phyloP scores from a whole-genome alignment of 1,284 basidiomycete species.

The Rhodofomes roseus region DNA sequence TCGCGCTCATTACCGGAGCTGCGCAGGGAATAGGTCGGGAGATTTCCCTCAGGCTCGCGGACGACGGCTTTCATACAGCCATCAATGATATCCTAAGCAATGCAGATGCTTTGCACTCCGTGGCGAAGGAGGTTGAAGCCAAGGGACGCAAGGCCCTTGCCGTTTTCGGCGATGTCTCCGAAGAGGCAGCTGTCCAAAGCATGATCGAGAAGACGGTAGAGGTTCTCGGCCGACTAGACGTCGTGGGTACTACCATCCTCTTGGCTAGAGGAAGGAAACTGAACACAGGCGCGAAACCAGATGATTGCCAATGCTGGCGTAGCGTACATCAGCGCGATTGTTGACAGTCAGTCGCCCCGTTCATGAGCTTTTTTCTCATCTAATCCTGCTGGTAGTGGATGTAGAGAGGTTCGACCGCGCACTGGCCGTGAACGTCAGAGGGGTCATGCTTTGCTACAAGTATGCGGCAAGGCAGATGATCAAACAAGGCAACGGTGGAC shows the following conservation, averaged over 20 bases:
- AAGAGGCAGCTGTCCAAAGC: constrained; percentile 31
- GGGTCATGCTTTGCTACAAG: constrained; percentile 26
- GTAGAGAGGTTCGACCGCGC: constrained; percentile 14
- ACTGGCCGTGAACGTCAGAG: constrained; percentile 21
- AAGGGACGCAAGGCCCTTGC: constrained; percentile 22
- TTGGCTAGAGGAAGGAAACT: neutral
- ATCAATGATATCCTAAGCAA: constrained; percentile 32
- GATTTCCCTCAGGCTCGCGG: constrained; percentile 35
- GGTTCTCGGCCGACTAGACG: constrained; percentile 7
- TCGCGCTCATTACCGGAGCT: constrained; percentile 32
- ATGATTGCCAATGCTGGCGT: constrained; percentile 28
- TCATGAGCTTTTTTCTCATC: neutral
- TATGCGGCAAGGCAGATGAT: constrained; percentile 27
- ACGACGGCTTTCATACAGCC: constrained; percentile 36
- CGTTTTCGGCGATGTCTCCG: constrained; percentile 30
- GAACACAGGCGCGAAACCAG: constrained; percentile 2
- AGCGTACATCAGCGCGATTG: constrained; percentile 3
- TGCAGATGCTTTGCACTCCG: constrained; percentile 17
- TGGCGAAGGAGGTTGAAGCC: constrained; percentile 25
- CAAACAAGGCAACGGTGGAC: constrained; percentile 25
- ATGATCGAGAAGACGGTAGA: constrained; percentile 24
- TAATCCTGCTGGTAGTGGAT: neutral
- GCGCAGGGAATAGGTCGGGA: constrained; percentile 35
- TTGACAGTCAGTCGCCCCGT: constrained; percentile 17
- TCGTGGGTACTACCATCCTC: neutral